These are phyloP conservation scores for Panicum miliaceum DNA, from an alignment of 176 grass and related monocot species.

Conservation along the genomic window DNA sequence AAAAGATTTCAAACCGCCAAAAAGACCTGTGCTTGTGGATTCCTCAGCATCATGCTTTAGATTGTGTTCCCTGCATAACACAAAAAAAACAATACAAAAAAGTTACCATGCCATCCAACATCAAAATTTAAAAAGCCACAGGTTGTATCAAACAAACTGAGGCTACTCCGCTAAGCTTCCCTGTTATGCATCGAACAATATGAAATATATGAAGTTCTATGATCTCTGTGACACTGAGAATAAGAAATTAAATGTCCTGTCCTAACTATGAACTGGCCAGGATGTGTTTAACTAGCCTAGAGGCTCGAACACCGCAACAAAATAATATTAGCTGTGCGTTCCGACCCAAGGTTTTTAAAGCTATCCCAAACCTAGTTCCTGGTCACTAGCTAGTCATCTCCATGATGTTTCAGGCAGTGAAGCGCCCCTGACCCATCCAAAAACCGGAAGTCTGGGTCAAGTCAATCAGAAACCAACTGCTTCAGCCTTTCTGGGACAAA, in stretches of 20 bases:
- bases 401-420: neutral
- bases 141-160: conserved; percentile 17
- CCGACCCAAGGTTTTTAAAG: neutral
- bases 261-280: neutral
- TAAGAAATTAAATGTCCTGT: neutral
- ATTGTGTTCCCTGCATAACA: conserved; percentile 51
- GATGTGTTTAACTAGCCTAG: conserved; percentile 16
- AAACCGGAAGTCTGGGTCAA: neutral
- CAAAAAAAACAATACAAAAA: conserved; percentile 16
- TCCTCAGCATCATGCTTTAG: conserved; percentile 23
- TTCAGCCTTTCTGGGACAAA: conserved; percentile 20
- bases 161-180: neutral
- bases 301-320: neutral
- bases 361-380: conserved; percentile 13
- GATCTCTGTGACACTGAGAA: neutral
- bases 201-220: conserved; percentile 7
- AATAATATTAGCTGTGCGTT: conserved; percentile 14
- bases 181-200: neutral
- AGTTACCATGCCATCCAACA: conserved; percentile 30
- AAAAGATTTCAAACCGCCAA: conserved; percentile 72
- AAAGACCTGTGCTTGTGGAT: conserved; percentile 41
- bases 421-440: neutral
- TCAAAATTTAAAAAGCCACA: conserved; percentile 1
- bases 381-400: neutral
- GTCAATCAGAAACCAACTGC: neutral